phyloP scores from a whole-genome alignment of 768 basidiomycete genomes.

The Nidularia pulvinata region DNA sequence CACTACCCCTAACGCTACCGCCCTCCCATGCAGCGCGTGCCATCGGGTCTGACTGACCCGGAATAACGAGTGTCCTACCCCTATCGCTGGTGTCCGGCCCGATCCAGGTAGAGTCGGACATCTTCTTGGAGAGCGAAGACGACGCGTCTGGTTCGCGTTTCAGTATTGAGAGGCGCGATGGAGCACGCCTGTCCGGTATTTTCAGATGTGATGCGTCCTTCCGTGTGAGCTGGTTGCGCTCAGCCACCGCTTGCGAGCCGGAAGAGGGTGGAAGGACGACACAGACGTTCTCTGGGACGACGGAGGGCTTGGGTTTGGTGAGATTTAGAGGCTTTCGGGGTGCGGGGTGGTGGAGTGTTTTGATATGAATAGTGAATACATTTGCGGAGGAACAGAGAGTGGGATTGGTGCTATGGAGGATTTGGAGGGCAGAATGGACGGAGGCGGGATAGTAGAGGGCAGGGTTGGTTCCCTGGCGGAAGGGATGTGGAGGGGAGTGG shows the following conservation, averaged over 20 bases:
- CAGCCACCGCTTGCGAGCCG: background rate
- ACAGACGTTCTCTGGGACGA: constrained; percentile 16
- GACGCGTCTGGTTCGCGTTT: no score
- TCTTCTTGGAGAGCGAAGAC: no score
- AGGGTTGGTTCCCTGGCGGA: constrained; percentile 6
- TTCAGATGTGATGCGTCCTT: no score
- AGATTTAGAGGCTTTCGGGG: background rate
- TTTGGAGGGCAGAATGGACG: constrained; percentile 27
- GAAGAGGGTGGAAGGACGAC: constrained; percentile 13
- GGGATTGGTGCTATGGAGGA: constrained; percentile 14
- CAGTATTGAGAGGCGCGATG: no score
- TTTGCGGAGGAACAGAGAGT: constrained; percentile 29
- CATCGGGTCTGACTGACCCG: no score
- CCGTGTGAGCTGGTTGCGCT: no score
- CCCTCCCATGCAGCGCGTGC: no score
- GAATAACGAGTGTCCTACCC: no score
- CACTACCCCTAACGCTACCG: no score
- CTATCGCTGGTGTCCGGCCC: no score
- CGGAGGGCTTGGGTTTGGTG: background rate
- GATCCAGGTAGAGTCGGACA: no score
- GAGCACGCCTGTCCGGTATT: no score
- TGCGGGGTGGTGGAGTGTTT: constrained; percentile 17
- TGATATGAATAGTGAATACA: constrained; percentile 26
- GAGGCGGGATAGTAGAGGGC: constrained; percentile 42
- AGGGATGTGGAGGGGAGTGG: constrained; percentile 17